Evolutionary conservation across 179 eudicot genomes (phyloP).

Genomic region (Silene vulgaris): DNA sequence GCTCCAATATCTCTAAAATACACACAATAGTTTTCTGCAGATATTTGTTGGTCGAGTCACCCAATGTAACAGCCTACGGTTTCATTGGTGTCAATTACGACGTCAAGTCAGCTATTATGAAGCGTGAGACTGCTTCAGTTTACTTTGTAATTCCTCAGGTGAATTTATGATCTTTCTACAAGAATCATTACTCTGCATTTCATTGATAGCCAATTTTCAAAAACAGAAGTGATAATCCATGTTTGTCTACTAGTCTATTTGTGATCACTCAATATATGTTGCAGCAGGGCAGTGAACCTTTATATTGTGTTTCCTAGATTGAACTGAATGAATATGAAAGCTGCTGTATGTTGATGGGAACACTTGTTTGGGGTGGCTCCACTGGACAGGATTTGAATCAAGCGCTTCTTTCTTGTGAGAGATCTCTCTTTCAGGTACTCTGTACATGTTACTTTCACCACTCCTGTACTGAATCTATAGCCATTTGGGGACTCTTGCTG

Average conservation of each 20-base stretch:
- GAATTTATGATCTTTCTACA: conserved; percentile 25
- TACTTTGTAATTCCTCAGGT: conserved; percentile 89
- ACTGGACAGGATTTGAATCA: conserved; percentile 43
- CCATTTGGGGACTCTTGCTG: conserved; percentile 9
- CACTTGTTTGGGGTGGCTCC: conserved; percentile 73
- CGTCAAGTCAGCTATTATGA: conserved; percentile 41
- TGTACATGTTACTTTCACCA: not conserved
- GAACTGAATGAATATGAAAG: conserved; percentile 78
- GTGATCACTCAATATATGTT: conserved; percentile 14
- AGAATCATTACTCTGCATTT: conserved; percentile 7
- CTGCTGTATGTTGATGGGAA: conserved; percentile 54
- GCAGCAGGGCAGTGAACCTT: conserved; percentile 7
- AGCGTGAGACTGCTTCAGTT: conserved; percentile 52
- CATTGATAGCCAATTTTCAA: not conserved
- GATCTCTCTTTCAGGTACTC: conserved; percentile 60
- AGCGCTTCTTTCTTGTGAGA: conserved; percentile 55
- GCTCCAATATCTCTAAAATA: conserved; percentile 25
- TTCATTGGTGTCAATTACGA: conserved; percentile 50
- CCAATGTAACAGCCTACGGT: conserved; percentile 63
- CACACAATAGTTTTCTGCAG: conserved; percentile 44
- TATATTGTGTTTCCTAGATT: conserved; percentile 49
- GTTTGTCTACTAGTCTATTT: conserved; percentile 5
- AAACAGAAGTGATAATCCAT: conserved; percentile 6
- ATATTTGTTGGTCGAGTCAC: conserved; percentile 54
- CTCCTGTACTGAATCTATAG: not conserved